Conservation (phyloP, 2,329 filamentous ascomycete species). For the Metarhizium album region DNA sequence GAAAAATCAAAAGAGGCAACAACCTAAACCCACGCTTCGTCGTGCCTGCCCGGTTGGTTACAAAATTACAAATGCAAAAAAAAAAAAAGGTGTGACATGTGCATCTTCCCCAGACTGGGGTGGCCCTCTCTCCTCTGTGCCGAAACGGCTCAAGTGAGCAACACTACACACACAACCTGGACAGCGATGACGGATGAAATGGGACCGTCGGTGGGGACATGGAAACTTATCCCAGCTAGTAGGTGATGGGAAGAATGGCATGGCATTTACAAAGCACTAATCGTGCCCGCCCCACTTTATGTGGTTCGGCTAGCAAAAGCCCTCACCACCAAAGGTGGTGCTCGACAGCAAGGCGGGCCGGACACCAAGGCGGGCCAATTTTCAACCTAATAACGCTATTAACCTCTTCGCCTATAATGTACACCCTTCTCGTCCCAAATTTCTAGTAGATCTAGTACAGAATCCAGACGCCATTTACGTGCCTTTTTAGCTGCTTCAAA, state of each 20-base stretch:
- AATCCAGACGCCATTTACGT: too few relatives aligned
- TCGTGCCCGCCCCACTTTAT: too few relatives aligned
- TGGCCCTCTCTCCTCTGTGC: conserved; percentile 1
- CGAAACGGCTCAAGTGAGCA: not conserved
- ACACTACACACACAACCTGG: not conserved
- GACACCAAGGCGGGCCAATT: too few relatives aligned
- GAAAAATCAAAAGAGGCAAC: conserved; percentile 3
- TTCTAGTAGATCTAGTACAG: too few relatives aligned
- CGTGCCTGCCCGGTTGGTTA: conserved; percentile 2
- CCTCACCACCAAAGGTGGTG: too few relatives aligned
- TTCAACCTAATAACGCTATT: too few relatives aligned
- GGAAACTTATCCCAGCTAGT: conserved; percentile 2
- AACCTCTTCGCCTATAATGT: too few relatives aligned
- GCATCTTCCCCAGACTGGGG: conserved; percentile 7
- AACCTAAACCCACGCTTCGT: conserved; percentile 1
- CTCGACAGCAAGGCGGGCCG: too few relatives aligned
- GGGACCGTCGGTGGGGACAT: conserved; percentile 2
- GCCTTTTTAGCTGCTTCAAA: too few relatives aligned
- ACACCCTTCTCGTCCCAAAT: too few relatives aligned
- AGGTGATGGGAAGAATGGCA: not conserved
- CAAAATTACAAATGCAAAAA: conserved; percentile 1
- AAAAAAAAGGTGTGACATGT: conserved; percentile 7
- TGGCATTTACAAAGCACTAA: conserved; percentile 1
- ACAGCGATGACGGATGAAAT: conserved; percentile 5
- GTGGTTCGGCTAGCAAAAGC: too few relatives aligned